These are phyloP conservation scores for Backusella morwellensis DNA, from an alignment of 192 early-diverging fungal genomes.

Conservation along the genomic window DNA sequence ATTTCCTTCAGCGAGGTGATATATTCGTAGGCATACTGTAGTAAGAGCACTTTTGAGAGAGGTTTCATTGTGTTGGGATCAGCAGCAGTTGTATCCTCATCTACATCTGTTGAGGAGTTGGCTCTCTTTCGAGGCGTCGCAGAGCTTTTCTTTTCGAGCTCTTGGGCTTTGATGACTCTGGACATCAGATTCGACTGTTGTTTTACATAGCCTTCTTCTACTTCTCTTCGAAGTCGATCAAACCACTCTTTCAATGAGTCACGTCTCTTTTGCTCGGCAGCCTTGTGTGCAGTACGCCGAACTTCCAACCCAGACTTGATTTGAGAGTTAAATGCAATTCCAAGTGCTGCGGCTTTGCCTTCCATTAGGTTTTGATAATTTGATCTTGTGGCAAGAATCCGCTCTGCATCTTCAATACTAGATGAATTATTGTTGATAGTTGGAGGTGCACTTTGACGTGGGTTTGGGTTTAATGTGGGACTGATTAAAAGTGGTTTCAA, in stretches of 20 bases:
- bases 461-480: constrained; percentile 43
- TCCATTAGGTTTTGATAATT: constrained; percentile 90
- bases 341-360: constrained; percentile 76
- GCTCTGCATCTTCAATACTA: constrained; percentile 28
- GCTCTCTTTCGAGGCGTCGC: background rate
- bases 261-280: constrained; percentile 94
- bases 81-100: background rate
- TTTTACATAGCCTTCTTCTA: constrained; percentile 57
- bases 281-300: constrained; percentile 86
- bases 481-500: constrained; percentile 41
- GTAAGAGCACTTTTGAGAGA: constrained; percentile 27
- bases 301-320: constrained; percentile 77
- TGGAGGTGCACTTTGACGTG: background rate
- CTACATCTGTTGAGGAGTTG: background rate
- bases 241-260: constrained; percentile 93
- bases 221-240: constrained; percentile 65
- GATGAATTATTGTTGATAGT: background rate
- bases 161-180: constrained; percentile 22
- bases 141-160: constrained; percentile 11
- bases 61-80: constrained; percentile 16
- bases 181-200: constrained; percentile 14
- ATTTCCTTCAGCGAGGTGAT: constrained; percentile 22
- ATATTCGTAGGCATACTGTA: constrained; percentile 37
- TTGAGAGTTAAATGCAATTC: constrained; percentile 72
- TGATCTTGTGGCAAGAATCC: constrained; percentile 49